These are phyloP conservation scores for Cyberlindnera euphorbiiphila DNA, from an alignment of 805 yeast genomes.

Conservation along the genomic window DNA sequence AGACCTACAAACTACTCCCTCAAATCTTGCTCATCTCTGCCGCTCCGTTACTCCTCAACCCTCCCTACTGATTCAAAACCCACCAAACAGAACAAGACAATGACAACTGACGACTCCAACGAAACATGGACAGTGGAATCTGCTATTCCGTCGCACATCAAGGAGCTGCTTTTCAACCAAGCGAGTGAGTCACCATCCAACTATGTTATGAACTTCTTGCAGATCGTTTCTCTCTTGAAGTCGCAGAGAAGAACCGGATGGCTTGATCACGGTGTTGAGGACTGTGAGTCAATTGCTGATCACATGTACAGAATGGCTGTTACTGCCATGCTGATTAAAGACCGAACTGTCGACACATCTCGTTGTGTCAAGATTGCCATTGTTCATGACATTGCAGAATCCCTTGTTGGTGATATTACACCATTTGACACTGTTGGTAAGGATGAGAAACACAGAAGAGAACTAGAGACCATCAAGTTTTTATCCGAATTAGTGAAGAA, in stretches of 20 bases:
- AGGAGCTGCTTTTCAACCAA: slow-evolving; percentile 30
- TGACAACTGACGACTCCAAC: slow-evolving; percentile 1
- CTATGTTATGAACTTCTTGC: slow-evolving; percentile 55
- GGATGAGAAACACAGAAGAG: slow-evolving; percentile 81
- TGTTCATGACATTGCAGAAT: slow-evolving; percentile 92
- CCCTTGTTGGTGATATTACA: slow-evolving; percentile 91
- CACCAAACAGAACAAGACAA: background rate
- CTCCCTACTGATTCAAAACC: background rate
- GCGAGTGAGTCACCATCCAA: slow-evolving; percentile 31
- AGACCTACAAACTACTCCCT: too few species aligned
- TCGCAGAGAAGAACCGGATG: slow-evolving; percentile 89
- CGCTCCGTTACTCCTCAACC: background rate
- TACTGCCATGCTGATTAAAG: slow-evolving; percentile 62
- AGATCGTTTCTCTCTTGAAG: slow-evolving; percentile 69
- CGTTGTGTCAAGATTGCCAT: slow-evolving; percentile 82
- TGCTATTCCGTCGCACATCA: slow-evolving; percentile 47
- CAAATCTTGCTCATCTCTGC: slow-evolving; percentile 1
- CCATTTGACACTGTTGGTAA: slow-evolving; percentile 73
- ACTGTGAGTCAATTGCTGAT: slow-evolving; percentile 72
- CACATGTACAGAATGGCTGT: slow-evolving; percentile 95
- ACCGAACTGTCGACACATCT: slow-evolving; percentile 50
- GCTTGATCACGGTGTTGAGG: slow-evolving; percentile 56
- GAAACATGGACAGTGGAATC: slow-evolving; percentile 49
- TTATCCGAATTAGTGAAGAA: slow-evolving; percentile 56
- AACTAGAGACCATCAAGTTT: slow-evolving; percentile 65